Conservation (phyloP, 306 rosid species). For the barrel medic (Medicago truncatula) region DNA sequence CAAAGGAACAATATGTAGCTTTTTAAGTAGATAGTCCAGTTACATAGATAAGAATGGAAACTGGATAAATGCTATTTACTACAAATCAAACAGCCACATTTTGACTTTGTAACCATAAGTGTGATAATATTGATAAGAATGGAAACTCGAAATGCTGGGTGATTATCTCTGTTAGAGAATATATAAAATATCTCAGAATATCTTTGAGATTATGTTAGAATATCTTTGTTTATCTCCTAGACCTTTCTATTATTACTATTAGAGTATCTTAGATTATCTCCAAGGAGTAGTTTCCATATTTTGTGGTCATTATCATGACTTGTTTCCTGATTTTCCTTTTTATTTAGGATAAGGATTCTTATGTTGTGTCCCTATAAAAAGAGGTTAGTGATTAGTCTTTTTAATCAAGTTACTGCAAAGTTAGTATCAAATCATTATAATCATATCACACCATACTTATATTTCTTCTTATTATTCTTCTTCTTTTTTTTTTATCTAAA, state of each 20-base stretch:
- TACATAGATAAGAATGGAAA: slow-evolving; percentile 1
- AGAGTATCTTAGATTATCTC: background rate
- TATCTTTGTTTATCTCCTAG: background rate
- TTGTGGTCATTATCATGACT: no score
- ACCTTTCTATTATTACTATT: background rate
- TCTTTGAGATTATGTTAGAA: background rate
- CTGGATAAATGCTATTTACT: background rate
- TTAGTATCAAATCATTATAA: no score
- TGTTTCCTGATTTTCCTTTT: background rate
- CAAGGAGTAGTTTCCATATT: background rate
- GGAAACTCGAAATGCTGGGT: background rate
- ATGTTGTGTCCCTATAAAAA: no score
- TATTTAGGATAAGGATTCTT: no score
- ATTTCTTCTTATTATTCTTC: background rate
- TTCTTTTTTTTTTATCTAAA: background rate
- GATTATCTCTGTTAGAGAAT: background rate
- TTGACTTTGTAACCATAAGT: background rate
- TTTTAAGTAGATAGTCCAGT: background rate
- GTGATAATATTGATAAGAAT: background rate
- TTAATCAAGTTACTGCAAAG: no score
- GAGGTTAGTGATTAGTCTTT: no score
- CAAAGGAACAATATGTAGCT: slow-evolving; percentile 23
- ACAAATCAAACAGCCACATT: slow-evolving; percentile 26
- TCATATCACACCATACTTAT: no score
- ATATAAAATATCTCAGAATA: background rate